phyloP scores from a whole-genome alignment of 2,329 filamentous ascomycete genomes.

The Hypoxylon sp. region DNA sequence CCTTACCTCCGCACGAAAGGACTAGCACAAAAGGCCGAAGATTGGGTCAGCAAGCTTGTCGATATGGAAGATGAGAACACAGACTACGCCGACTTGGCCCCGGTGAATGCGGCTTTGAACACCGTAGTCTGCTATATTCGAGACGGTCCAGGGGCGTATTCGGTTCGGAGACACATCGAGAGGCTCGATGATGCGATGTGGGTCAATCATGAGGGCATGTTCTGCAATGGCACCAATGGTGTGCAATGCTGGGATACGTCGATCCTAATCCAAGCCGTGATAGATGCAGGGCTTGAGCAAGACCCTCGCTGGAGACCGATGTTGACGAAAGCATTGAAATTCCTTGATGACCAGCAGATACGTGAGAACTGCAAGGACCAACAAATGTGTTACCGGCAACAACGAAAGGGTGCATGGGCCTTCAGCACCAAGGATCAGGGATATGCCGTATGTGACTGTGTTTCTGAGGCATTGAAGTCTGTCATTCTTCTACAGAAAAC shows the following conservation, averaged over 20 bases:
- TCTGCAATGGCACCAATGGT: slow-evolving; percentile 97
- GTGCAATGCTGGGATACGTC: slow-evolving; percentile 98
- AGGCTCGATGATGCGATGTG: slow-evolving; percentile 88
- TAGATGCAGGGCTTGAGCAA: slow-evolving; percentile 82
- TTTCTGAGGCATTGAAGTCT: slow-evolving; percentile 89
- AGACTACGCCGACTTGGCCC: slow-evolving; percentile 85
- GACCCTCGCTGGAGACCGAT: slow-evolving; percentile 84
- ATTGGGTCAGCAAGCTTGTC: slow-evolving; percentile 85
- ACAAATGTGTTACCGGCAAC: slow-evolving; percentile 86
- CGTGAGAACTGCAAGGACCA: slow-evolving; percentile 84
- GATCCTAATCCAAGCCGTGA: slow-evolving; percentile 86
- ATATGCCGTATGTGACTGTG: slow-evolving; percentile 95
- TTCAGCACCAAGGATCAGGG: slow-evolving; percentile 95
- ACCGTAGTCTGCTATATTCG: slow-evolving; percentile 86
- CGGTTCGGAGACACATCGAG: slow-evolving; percentile 82
- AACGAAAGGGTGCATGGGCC: slow-evolving; percentile 92
- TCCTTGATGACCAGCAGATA: slow-evolving; percentile 92
- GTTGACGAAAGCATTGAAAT: slow-evolving; percentile 84
- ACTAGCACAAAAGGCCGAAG: slow-evolving; percentile 79
- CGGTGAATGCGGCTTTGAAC: slow-evolving; percentile 93
- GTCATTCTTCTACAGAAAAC: slow-evolving; percentile 86
- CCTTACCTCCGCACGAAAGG: slow-evolving; percentile 78
- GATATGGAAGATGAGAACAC: slow-evolving; percentile 95
- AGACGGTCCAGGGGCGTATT: slow-evolving; percentile 80
- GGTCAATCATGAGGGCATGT: slow-evolving; percentile 92